A percentile compares a stretch with the other conserved stretches of the same genome.
Evolutionary conservation across 2,329 filamentous ascomycete species (phyloP).

Genomic region (Thielaviopsis ethacetica): DNA sequence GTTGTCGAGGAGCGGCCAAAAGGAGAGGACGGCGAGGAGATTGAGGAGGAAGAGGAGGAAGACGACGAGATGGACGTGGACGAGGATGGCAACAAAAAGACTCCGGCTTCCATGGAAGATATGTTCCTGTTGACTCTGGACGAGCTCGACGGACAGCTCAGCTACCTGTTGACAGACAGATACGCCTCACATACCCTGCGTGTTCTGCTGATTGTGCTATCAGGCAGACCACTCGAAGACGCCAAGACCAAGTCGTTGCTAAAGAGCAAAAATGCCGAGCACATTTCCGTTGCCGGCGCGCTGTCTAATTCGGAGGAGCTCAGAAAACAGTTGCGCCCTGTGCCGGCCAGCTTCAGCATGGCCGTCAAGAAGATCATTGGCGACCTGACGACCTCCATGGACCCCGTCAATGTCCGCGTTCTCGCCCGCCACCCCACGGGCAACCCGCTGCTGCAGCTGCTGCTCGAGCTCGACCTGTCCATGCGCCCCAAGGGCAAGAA

Average conservation of each 20-base stretch:
- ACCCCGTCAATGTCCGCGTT: conserved; percentile 64
- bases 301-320: conserved; percentile 32
- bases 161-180: conserved; percentile 66
- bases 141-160: conserved; percentile 73
- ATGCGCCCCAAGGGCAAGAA: conserved; percentile 50
- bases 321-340: conserved; percentile 29
- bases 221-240: conserved; percentile 63
- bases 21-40: conserved; percentile 23
- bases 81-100: conserved; percentile 13
- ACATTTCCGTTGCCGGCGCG: conserved; percentile 45
- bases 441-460: conserved; percentile 80
- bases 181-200: conserved; percentile 87
- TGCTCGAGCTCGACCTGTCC: conserved; percentile 73
- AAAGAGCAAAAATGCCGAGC: conserved; percentile 86
- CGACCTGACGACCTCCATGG: conserved; percentile 58
- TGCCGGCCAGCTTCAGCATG: conserved; percentile 63
- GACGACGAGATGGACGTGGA: conserved; percentile 2
- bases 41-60: conserved; percentile 22
- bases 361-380: conserved; percentile 70
- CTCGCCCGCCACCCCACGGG: conserved; percentile 79
- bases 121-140: conserved; percentile 70
- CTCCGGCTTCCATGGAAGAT: conserved; percentile 58
- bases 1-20: conserved; percentile 23
- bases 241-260: conserved; percentile 54
- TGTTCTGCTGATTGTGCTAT: conserved; percentile 70